Conservation (phyloP, 108 stramenopile species). For the Nitzschia sp. region DNA sequence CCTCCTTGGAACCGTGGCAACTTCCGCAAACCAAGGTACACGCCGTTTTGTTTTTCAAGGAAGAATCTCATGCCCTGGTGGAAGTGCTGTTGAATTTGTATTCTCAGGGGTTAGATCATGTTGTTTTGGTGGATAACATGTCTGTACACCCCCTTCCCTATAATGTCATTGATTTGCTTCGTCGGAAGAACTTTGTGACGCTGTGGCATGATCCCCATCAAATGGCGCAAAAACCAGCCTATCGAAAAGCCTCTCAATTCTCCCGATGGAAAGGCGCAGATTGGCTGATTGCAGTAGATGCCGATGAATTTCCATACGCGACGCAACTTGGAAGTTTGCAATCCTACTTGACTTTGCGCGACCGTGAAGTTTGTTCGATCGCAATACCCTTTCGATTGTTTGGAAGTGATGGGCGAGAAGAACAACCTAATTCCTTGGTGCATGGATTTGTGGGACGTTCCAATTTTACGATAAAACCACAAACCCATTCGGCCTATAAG, state of each 20-base stretch:
- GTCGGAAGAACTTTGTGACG: background rate
- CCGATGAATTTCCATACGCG: conserved; percentile 22
- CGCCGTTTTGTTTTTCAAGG: conserved; percentile 14
- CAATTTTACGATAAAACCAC: background rate
- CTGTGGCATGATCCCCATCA: background rate
- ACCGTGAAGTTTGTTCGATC: conserved; percentile 7
- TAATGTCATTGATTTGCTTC: background rate
- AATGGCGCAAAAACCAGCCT: conserved; percentile 8
- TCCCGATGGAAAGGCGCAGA: background rate
- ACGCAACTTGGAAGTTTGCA: conserved; percentile 3
- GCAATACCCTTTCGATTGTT: conserved; percentile 15
- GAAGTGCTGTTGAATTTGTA: conserved; percentile 2
- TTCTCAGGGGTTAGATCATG: conserved; percentile 21
- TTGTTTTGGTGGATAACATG: conserved; percentile 8
- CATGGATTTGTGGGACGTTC: conserved; percentile 14
- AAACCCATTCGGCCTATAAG: background rate
- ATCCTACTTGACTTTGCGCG: conserved; percentile 3
- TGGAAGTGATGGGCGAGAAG: conserved; percentile 15
- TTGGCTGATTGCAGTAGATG: conserved; percentile 11
- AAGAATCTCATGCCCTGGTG: conserved; percentile 22
- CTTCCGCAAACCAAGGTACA: conserved; percentile 1
- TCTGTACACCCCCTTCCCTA: background rate
- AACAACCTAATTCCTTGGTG: conserved; percentile 7
- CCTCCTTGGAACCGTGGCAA: conserved; percentile 3
- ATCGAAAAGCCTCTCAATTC: background rate